phyloP scores from a whole-genome alignment of 139 green algal species.

The Zygnema circumcarinatum region DNA sequence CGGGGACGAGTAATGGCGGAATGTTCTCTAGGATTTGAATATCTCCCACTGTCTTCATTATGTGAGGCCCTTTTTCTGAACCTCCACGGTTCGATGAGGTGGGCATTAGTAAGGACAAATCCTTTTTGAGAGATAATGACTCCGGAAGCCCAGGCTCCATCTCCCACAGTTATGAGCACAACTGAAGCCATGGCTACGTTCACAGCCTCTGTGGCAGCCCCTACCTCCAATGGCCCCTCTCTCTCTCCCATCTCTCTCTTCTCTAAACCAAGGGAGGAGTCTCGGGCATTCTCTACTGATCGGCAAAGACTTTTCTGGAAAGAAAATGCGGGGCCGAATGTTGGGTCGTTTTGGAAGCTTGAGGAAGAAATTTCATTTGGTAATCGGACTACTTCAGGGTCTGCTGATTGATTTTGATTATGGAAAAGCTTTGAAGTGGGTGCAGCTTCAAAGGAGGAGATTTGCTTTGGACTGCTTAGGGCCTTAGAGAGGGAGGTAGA shows the following conservation, averaged over 20 bases:
- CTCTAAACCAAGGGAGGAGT: neutral
- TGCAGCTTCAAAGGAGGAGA: no score
- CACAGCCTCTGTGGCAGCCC: neutral
- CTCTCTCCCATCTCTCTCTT: neutral
- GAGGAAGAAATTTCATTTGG: no score
- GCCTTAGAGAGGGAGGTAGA: no score
- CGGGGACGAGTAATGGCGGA: no score
- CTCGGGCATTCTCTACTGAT: slow-evolving; percentile 2
- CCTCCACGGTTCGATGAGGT: slow-evolving; percentile 69
- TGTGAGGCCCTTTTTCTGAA: slow-evolving; percentile 12
- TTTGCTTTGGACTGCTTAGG: no score
- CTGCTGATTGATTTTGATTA: no score
- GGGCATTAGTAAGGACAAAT: slow-evolving; percentile 82
- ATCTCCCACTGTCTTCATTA: neutral
- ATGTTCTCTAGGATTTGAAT: neutral
- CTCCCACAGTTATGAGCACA: slow-evolving; percentile 26
- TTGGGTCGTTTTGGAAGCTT: no score
- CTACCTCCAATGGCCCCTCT: neutral
- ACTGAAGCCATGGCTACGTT: slow-evolving; percentile 21
- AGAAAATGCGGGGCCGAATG: neutral
- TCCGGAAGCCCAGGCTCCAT: slow-evolving; percentile 71
- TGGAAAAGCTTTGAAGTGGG: no score
- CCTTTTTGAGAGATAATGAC: slow-evolving; percentile 69
- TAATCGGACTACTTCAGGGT: no score
- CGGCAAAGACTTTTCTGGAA: neutral